Evolutionary conservation across 164 flowering plant species (phyloP), one percentile per base, ranked within the genome.

Genomic region (Chloranthus sessilifolius): DNA sequence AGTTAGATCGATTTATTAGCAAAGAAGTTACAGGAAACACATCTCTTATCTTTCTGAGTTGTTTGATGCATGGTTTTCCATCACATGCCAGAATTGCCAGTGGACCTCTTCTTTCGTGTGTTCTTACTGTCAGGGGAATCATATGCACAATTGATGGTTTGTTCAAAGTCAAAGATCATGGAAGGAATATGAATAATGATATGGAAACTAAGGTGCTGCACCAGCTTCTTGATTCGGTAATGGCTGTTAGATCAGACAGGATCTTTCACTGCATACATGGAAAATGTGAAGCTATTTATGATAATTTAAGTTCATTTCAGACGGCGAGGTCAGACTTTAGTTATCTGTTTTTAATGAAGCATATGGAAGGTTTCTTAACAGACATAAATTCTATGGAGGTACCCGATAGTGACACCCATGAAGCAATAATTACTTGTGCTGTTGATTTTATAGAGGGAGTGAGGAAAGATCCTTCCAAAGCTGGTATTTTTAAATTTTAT

Each of bases 41-140:
- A 19, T 42, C 61, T 3, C 69, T 58, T 51, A 64, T 68, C 17
- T 76, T 73, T 30, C 74, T 77, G 68, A 79, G 76, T 63, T 71
- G 68, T 52, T 52, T 80, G 64, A 58, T 94, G 70, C 97, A 94
- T 74, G 97, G 99, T 44, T 80, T 84, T 48, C 99, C 99, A 9
- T 67, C 68, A 34, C 68, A 73, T 60, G 62, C 56, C 63, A 62
- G 50, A 59, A 46, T 61, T 67, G 47, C 69, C 2, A 85, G 90
- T 74, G 96, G 74, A 16, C 45, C 59, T 63, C 73, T 89, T 43
- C 66, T 87, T 43, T 94, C 99, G 36, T 78, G 83, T 61, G 53
- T 80, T 60, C 76, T 94, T 26, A 67, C 62, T 53, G 68, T 86
- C 40, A 77, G 70, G 63, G 74, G 72, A 33, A 75, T 81, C 9